Conservation (phyloP, 805 yeast genomes). For the Komagataella kurtzmanii region DNA sequence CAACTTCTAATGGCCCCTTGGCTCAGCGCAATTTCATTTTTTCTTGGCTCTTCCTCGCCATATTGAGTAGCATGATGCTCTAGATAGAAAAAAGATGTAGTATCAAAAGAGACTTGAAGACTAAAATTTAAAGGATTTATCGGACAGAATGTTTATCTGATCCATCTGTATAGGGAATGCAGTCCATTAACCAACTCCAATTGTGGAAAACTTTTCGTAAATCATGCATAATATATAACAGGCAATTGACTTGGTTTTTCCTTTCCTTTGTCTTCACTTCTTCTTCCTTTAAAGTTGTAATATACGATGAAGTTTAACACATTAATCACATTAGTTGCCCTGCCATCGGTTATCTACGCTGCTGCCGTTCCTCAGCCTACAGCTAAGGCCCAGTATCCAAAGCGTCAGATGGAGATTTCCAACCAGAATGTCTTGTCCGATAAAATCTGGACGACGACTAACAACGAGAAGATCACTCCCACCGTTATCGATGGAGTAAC, state of each 20-base stretch:
- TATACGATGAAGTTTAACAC: neutral
- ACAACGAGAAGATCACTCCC: constrained; percentile 14
- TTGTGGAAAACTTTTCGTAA: neutral
- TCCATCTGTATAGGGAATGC: neutral
- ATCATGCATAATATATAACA: neutral
- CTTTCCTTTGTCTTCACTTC: neutral
- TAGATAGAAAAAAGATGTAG: neutral
- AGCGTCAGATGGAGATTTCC: neutral
- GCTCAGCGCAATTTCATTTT: neutral
- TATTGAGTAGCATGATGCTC: neutral
- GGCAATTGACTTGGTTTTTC: neutral
- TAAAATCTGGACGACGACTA: constrained; percentile 21
- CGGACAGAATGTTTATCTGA: neutral
- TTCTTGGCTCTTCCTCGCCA: neutral
- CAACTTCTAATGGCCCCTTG: too few relatives aligned
- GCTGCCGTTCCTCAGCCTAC: neutral
- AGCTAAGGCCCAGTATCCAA: neutral
- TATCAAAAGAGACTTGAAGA: neutral
- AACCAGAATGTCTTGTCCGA: neutral
- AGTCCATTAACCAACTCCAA: neutral
- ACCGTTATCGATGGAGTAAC: constrained; percentile 45
- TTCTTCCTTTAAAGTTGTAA: neutral
- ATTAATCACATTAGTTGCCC: neutral
- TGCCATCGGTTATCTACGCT: neutral
- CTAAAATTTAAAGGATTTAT: neutral